phyloP scores from a whole-genome alignment of 2,329 filamentous ascomycete species.

The Claviceps cyperi region DNA sequence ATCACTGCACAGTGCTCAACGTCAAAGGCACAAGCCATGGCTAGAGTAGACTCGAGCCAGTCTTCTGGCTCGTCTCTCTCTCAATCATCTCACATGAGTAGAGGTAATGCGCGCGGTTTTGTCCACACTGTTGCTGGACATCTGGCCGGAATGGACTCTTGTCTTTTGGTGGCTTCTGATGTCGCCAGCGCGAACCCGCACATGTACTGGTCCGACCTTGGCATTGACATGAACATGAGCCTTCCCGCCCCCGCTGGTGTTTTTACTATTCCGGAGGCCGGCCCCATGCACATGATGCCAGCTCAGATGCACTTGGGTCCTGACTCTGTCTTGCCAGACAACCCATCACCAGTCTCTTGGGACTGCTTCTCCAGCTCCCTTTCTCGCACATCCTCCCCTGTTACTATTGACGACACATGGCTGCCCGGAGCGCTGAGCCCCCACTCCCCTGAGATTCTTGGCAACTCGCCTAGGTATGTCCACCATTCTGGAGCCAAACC shows the following conservation, averaged over 20 bases:
- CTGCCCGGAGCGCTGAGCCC: constrained; percentile 19
- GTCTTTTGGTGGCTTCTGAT: constrained; percentile 36
- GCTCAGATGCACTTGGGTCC: constrained; percentile 40
- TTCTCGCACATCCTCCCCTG: constrained; percentile 37
- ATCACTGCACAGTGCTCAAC: constrained; percentile 17
- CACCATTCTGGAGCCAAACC: constrained; percentile 2
- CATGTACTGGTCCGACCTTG: constrained; percentile 35
- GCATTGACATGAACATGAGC: constrained; percentile 28
- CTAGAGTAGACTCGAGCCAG: constrained; percentile 23
- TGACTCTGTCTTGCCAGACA: constrained; percentile 31
- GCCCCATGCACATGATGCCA: constrained; percentile 39
- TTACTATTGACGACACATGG: constrained; percentile 35
- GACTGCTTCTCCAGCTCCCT: constrained; percentile 38
- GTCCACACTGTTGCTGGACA: constrained; percentile 21
- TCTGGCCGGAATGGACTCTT: constrained; percentile 35
- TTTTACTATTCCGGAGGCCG: constrained; percentile 28
- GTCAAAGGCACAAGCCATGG: constrained; percentile 24
- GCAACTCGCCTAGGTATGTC: constrained; percentile 41
- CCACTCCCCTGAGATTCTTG: constrained; percentile 33
- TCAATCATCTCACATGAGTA: constrained; percentile 34
- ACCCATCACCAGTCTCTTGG: constrained; percentile 38
- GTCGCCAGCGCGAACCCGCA: constrained; percentile 31
- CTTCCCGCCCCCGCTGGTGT: constrained; percentile 23
- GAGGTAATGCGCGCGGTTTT: constrained; percentile 33
- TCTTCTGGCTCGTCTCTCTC: constrained; percentile 31